Evolutionary conservation across 768 basidiomycete species (phyloP).

Genomic region (Asterophora lycoperdoides): DNA sequence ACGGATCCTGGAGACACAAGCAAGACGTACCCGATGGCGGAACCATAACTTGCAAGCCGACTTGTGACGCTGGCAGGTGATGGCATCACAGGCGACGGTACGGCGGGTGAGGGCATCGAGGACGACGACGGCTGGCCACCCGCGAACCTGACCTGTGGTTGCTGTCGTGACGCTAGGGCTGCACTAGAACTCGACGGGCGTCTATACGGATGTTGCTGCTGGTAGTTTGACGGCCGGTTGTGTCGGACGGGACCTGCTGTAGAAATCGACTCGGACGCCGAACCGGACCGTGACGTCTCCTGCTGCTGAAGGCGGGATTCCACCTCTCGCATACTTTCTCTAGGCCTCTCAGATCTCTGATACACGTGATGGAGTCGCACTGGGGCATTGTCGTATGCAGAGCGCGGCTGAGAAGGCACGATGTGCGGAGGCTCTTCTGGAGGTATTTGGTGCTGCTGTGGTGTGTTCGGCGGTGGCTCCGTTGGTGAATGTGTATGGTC

Average conservation of each 20-base stretch:
- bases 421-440: slow-evolving; percentile 29
- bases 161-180: slow-evolving; percentile 13
- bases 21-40: slow-evolving; percentile 20
- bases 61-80: slow-evolving; percentile 18
- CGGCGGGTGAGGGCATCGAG: slow-evolving; percentile 20
- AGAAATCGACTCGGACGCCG: slow-evolving; percentile 10
- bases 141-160: slow-evolving; percentile 23
- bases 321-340: slow-evolving; percentile 23
- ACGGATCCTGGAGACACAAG: not conserved
- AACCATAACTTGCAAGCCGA: slow-evolving; percentile 21
- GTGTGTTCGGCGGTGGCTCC: slow-evolving; percentile 22
- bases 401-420: slow-evolving; percentile 26
- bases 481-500: slow-evolving; percentile 23
- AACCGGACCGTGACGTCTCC: slow-evolving; percentile 20
- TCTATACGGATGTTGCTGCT: slow-evolving; percentile 17
- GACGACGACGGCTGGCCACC: slow-evolving; percentile 22
- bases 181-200: slow-evolving; percentile 15
- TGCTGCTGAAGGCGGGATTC: slow-evolving; percentile 17
- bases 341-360: slow-evolving; percentile 21
- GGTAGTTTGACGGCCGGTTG: slow-evolving; percentile 10
- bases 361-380: slow-evolving; percentile 28
- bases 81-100: slow-evolving; percentile 22
- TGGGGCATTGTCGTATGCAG: slow-evolving; percentile 27
- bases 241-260: slow-evolving; percentile 15
- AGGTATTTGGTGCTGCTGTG: slow-evolving; percentile 24